Conservation (phyloP, 148 eudicot species). For the Selenicereus undatus region DNA sequence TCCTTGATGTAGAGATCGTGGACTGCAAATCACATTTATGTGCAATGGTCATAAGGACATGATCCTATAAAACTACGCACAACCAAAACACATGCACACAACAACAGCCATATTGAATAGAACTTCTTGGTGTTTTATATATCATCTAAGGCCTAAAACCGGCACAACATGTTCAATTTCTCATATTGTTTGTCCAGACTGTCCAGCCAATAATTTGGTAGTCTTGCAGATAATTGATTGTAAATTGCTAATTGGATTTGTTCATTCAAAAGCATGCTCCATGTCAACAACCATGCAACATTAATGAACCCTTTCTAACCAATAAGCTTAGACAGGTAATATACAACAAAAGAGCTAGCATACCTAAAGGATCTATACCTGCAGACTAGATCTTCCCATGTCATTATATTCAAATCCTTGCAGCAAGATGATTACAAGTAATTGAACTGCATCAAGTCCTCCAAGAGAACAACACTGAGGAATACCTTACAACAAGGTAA, state of each 20-base stretch:
- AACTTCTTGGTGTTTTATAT: not conserved
- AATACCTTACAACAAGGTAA: not conserved
- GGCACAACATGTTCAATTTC: not conserved
- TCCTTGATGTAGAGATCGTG: slow-evolving; percentile 38
- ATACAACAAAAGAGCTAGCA: not conserved
- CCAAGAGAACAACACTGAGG: not conserved
- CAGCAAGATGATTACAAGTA: not conserved
- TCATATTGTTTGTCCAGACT: not conserved
- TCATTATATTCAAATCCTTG: not conserved
- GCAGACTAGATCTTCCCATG: not conserved
- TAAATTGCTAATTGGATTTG: not conserved
- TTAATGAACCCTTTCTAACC: not conserved
- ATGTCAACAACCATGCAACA: not conserved
- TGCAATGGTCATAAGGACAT: slow-evolving; percentile 10
- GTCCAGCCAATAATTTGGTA: not conserved
- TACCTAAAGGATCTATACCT: not conserved
- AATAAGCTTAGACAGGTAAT: not conserved
- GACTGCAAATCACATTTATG: slow-evolving; percentile 42
- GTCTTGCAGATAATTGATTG: not conserved
- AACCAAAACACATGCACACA: slow-evolving; percentile 4
- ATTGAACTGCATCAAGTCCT: not conserved
- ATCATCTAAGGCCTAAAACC: not conserved
- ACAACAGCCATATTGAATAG: not conserved
- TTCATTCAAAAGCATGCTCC: not conserved
- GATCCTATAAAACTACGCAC: not conserved